Conservation (phyloP, 129 eudicot genomes). For the Saposhnikovia divaricata region DNA sequence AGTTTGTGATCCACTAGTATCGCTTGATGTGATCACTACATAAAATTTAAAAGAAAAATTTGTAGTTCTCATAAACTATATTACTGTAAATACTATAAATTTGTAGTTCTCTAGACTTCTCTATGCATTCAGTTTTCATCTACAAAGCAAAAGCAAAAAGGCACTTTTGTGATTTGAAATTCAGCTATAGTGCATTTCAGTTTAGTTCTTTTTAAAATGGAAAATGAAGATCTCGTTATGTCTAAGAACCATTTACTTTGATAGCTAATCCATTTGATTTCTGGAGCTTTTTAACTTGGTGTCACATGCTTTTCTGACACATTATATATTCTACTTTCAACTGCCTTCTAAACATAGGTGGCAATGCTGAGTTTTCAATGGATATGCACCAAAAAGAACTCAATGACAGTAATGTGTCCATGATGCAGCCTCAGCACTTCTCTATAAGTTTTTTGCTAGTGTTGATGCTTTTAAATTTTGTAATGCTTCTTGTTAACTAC, state of each 20-base stretch:
- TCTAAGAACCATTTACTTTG: not conserved
- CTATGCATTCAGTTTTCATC: too few relatives aligned
- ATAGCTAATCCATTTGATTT: not conserved
- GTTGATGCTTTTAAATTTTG: not conserved
- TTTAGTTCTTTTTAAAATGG: not conserved
- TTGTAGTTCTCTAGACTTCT: too few relatives aligned
- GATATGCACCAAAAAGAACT: conserved; percentile 89
- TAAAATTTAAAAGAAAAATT: too few relatives aligned
- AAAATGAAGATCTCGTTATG: not conserved
- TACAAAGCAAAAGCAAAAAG: too few relatives aligned
- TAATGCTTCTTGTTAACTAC: not conserved
- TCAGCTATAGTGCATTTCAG: too few relatives aligned
- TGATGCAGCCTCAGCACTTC: conserved; percentile 90
- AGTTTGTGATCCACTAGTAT: not conserved
- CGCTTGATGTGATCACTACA: too few relatives aligned
- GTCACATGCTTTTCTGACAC: not conserved
- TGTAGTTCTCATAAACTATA: too few relatives aligned
- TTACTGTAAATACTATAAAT: too few relatives aligned
- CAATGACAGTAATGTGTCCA: conserved; percentile 54
- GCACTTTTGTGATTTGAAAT: too few relatives aligned
- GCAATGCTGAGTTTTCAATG: conserved; percentile 74
- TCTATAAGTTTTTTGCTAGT: conserved; percentile 40
- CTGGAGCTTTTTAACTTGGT: not conserved
- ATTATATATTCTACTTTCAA: not conserved
- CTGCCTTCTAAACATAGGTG: conserved; percentile 42